Base-by-base conservation (phyloP, 495 filamentous ascomycete species). In the Penicillium angulare region DNA sequence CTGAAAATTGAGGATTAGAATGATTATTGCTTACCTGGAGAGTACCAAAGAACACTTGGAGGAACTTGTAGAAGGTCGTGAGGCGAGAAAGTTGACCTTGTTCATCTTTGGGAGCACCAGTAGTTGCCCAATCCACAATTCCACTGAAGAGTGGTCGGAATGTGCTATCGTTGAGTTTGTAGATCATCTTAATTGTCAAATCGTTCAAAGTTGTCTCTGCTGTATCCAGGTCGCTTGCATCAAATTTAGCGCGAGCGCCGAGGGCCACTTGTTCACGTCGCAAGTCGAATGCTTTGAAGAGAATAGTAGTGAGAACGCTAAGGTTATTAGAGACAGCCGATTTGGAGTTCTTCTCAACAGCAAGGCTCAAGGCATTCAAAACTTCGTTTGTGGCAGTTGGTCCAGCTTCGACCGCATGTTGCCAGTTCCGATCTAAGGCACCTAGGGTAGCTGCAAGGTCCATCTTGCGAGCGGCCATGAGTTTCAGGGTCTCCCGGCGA, bases 101-200 rank as follows among this genome's bases (percentile, higher is more conserved):
- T 2, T 55, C 60, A 50, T 90, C 86, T 47, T 84, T 87, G 18
- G 84, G 69, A n/a, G 69, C 49, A 50, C 72, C 49, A 50, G 69
- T 61, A 18, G 71, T 78, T 0, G 87, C 81, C 90, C 90, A 96
- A 26, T 96, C 90, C 18, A 92, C 74, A 5, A 96, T 68, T 47
- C 83, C 81, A 13, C 81, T 77, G 66, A 97, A 97, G 43, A 97
- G 83, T 0, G 93, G 93, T n/a, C 92, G 81, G 81, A 97, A 98
- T 15, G 87, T 82, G n/a, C 86, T 82, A 67, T 98, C 95, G 68
- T 96, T 97, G 17, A 97, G 79, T 77, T 97, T 97, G 72, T 95
- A 88, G 43, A 93, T 87, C 84, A 96, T 92, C 65, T 89, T 87
- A 32, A 97, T 82, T 0, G 83, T 84, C 2, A 84, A 76, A 9